Percentiles rank a stretch among this genome's conserved stretches.
phyloP scores from a whole-genome alignment of 257 asterid species.

The Ophiorrhiza pumila region DNA sequence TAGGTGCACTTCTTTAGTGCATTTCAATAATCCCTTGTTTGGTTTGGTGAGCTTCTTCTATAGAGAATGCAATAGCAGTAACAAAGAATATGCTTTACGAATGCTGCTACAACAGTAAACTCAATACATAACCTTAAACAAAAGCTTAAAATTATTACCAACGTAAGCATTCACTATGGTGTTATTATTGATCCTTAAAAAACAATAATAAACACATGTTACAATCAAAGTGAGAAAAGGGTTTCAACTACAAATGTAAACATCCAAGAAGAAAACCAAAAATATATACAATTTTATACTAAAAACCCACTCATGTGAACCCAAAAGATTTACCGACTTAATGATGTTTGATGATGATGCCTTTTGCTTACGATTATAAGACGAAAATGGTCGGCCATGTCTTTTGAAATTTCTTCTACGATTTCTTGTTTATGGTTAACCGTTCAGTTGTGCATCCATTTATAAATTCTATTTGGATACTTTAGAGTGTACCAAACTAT shows the following conservation, averaged over 20 bases:
- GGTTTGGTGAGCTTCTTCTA: not conserved
- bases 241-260: not conserved
- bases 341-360: not conserved
- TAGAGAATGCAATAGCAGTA: not conserved
- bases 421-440: not conserved
- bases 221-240: not conserved
- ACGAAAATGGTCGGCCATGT: not conserved
- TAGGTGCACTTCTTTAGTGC: not conserved
- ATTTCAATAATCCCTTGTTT: not conserved
- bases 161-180: not conserved
- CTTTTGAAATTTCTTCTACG: not conserved
- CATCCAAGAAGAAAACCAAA: not conserved
- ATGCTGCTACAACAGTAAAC: not conserved
- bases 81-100: constrained; percentile 6
- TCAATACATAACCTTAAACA: not conserved
- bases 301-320: not conserved
- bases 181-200: not conserved
- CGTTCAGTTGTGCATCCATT: not conserved
- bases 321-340: not conserved
- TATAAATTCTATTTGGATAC: not conserved
- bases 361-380: not conserved
- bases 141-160: not conserved
- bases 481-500: too few species aligned
- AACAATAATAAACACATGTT: not conserved
- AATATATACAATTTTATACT: not conserved